Percentiles rank a stretch among this genome's conserved stretches.
phyloP scores from a whole-genome alignment of 768 basidiomycete species.

The Xerocomus spinulosus region DNA sequence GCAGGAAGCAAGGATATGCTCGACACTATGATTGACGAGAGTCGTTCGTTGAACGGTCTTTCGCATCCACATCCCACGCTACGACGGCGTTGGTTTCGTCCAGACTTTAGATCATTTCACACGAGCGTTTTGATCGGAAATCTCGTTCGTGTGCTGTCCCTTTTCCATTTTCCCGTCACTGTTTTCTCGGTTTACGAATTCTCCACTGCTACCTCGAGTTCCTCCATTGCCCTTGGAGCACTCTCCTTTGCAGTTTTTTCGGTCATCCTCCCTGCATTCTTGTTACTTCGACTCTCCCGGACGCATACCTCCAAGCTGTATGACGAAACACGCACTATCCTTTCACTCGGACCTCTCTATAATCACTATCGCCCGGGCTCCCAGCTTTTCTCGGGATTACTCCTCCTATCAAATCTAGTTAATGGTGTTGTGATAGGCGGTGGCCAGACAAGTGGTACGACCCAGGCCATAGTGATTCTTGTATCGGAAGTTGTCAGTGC shows the following conservation, averaged over 20 bases:
- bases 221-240: slow-evolving; percentile 73
- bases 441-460: slow-evolving; percentile 84
- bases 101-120: slow-evolving; percentile 73
- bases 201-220: slow-evolving; percentile 43
- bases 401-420: slow-evolving; percentile 77
- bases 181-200: slow-evolving; percentile 77
- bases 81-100: slow-evolving; percentile 36
- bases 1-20: slow-evolving; percentile 49
- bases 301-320: slow-evolving; percentile 89
- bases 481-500: slow-evolving; percentile 85
- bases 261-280: slow-evolving; percentile 65
- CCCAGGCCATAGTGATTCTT: slow-evolving; percentile 87
- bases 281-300: slow-evolving; percentile 72
- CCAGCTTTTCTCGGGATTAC: slow-evolving; percentile 78
- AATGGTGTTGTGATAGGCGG: slow-evolving; percentile 85
- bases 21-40: slow-evolving; percentile 33
- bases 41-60: slow-evolving; percentile 26
- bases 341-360: slow-evolving; percentile 88
- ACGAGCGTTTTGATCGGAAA: slow-evolving; percentile 82
- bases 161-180: slow-evolving; percentile 94
- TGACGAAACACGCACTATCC: slow-evolving; percentile 88
- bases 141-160: slow-evolving; percentile 81
- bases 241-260: slow-evolving; percentile 79
- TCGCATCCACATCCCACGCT: slow-evolving; percentile 20
- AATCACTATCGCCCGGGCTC: slow-evolving; percentile 91